phyloP scores from a whole-genome alignment of 148 eudicot species.

The Heliosperma pusillum region DNA sequence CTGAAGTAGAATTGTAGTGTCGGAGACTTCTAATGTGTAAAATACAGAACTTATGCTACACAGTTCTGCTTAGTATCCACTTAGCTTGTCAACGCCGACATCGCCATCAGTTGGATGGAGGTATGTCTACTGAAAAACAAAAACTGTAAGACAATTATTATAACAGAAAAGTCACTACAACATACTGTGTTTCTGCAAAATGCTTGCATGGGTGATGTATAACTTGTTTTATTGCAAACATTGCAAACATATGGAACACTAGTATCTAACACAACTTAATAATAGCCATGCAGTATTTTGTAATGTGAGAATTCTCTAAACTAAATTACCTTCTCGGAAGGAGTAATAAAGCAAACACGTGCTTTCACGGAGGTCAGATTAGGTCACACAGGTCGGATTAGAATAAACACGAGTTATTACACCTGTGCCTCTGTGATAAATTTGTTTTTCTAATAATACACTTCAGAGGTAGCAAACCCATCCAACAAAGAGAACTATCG shows the following conservation, averaged over 20 bases:
- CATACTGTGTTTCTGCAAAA: neutral
- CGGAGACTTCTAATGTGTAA: neutral
- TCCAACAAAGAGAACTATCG: slow-evolving; percentile 1
- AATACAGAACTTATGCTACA: neutral
- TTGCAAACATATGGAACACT: neutral
- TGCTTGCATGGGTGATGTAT: too few relatives aligned
- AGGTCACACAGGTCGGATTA: too few relatives aligned
- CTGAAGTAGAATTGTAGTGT: slow-evolving; percentile 32
- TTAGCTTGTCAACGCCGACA: neutral
- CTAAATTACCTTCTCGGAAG: too few relatives aligned
- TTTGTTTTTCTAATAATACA: neutral
- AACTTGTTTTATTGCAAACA: neutral
- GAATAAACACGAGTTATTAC: too few relatives aligned
- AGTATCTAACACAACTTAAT: neutral
- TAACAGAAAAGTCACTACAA: neutral
- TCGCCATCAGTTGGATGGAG: slow-evolving; percentile 11
- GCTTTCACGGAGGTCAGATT: too few relatives aligned
- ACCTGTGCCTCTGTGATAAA: too few relatives aligned
- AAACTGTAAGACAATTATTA: neutral
- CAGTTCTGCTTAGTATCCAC: neutral
- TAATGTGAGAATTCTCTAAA: neutral
- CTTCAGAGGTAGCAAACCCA: neutral
- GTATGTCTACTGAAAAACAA: slow-evolving; percentile 6
- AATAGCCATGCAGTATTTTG: neutral
- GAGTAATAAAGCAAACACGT: too few relatives aligned